Base-by-base conservation (phyloP, 768 basidiomycete species). In the Suillus lakei region DNA sequence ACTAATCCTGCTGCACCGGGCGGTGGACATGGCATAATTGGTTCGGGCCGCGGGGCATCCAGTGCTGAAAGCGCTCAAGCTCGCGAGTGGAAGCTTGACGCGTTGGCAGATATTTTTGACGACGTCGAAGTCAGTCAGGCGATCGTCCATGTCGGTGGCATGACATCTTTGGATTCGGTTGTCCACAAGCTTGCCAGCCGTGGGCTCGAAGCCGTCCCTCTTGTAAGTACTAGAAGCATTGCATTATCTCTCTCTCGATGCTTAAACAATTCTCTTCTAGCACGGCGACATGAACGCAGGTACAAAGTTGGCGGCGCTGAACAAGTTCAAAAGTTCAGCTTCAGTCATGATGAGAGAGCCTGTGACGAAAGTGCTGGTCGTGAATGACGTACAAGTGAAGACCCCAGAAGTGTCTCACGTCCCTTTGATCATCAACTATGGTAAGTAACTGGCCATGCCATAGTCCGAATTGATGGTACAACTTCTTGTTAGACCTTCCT, bases 381-480 rank as follows among this genome's bases (percentile, higher is more conserved):
- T 98, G 50, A 97, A 96, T 70, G 98, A 99, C 73, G 92, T 96
- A 41, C 92, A 91, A 75, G 88, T 98, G 71, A 98, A 98, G 79
- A 85, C 87, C 13, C 89, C 92, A 34, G 98, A 99, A 69, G 86
- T 97, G 62, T 86, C 91, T 4, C 95, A 96, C 75, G 87, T 97
- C 48, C 93, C 96, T 66, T 84, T 99, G 58, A 89, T 99, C 70
- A 90, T 99, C 80, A 99, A 99, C 79, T 99, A 97, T 76, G 94
- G 94, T 91, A 68, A 59, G 81, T 74, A 23, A 13, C 15, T 44
- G 36, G 8, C 23, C 36, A 46, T 58, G 54, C 15, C 60, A 28
- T 28, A 46, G 34, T 16, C 21, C 5, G 39, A 13, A 36, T 48
- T 28, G 23, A 41, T 67, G 28, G n/a, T 55, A 60, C 34, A 21